phyloP scores from a whole-genome alignment of 2,329 filamentous ascomycete species.

The Neofusicoccum sp. region DNA sequence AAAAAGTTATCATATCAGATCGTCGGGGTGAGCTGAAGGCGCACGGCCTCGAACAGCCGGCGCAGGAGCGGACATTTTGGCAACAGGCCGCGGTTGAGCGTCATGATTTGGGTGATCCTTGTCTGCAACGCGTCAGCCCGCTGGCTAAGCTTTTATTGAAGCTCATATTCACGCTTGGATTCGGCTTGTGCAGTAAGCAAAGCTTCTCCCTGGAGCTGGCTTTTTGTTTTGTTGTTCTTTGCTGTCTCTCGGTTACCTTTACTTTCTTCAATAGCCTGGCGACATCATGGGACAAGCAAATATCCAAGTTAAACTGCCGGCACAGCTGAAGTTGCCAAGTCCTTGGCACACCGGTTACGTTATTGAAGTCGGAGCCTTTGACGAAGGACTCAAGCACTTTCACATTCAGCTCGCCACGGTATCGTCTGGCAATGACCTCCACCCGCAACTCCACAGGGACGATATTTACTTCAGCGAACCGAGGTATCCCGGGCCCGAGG shows the following conservation, averaged over 20 bases:
- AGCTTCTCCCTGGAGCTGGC: no score
- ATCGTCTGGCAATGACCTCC: slow-evolving; percentile 26
- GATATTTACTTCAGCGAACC: slow-evolving; percentile 35
- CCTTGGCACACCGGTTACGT: slow-evolving; percentile 40
- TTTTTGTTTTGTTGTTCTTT: not conserved
- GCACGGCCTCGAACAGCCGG: not conserved
- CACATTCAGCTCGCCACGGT: slow-evolving; percentile 17
- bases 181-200: no score
- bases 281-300: not conserved
- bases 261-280: not conserved
- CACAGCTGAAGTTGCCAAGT: slow-evolving; percentile 38
- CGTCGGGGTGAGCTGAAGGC: not conserved
- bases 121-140: no score
- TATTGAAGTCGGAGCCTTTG: not conserved
- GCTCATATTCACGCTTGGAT: no score
- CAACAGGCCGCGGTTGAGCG: no score
- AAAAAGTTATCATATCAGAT: not conserved
- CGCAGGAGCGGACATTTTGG: not conserved
- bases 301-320: not conserved
- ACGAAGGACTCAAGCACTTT: not conserved
- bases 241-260: not conserved
- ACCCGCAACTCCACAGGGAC: slow-evolving; percentile 34
- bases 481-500: slow-evolving; percentile 32
- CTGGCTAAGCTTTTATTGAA: no score
- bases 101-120: no score